Conservation (phyloP, 345 rosid genomes). For the Kernera saxatilis region DNA sequence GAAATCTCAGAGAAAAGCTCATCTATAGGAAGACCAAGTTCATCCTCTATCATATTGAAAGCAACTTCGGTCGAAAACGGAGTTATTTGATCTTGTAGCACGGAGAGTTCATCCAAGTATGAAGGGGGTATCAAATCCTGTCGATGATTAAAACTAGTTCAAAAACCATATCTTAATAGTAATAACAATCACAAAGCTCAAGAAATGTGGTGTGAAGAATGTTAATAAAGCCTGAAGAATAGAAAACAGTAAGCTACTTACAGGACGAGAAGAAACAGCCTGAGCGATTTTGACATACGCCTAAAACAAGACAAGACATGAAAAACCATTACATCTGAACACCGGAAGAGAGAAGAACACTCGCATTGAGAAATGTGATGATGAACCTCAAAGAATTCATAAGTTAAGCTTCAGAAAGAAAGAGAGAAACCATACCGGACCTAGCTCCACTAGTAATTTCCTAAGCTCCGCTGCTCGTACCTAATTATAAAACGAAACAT, state of each 20-base stretch:
- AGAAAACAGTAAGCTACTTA: constrained; percentile 34
- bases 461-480: constrained; percentile 90
- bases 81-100: constrained; percentile 83
- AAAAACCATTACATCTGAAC: not conserved
- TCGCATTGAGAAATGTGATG: not conserved
- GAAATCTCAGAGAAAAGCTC: constrained; percentile 83
- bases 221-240: not conserved
- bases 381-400: not conserved
- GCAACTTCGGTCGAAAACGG: constrained; percentile 91
- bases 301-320: constrained; percentile 36
- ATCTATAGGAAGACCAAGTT: constrained; percentile 66
- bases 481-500: constrained; percentile 34
- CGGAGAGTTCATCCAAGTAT: constrained; percentile 78
- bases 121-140: constrained; percentile 89
- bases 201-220: not conserved
- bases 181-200: not conserved
- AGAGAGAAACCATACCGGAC: constrained; percentile 58
- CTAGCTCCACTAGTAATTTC: constrained; percentile 70
- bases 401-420: not conserved
- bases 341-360: not conserved
- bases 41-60: constrained; percentile 64
- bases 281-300: constrained; percentile 91
- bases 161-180: not conserved
- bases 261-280: constrained; percentile 90
- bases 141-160: not conserved